Conservation (phyloP, 306 rosid genomes). For the Lathyrus aphaca region DNA sequence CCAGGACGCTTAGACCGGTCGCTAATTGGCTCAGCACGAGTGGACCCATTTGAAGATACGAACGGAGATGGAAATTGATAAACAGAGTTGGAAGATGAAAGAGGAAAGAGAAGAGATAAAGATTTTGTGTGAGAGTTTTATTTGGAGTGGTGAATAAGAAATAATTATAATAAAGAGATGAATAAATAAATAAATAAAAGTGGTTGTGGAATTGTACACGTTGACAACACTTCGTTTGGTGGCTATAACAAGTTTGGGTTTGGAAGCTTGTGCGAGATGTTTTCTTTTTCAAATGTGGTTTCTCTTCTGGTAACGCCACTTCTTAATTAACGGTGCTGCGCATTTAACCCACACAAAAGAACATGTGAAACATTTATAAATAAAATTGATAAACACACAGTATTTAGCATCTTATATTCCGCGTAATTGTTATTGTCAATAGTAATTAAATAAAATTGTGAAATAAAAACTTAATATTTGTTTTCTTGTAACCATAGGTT, state of each 20-base stretch:
- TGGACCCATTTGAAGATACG: constrained; percentile 46
- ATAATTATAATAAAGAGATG: not conserved
- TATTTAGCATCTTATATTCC: no score
- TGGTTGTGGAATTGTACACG: constrained; percentile 71
- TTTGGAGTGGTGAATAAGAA: constrained; percentile 21
- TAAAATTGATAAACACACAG: no score
- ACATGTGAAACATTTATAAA: no score
- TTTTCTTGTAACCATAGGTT: no score
- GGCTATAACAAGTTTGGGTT: constrained; percentile 38
- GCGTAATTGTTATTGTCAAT: no score
- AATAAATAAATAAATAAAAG: constrained; percentile 47
- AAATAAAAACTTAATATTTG: no score
- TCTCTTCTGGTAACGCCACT: not conserved
- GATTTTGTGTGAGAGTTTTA: not conserved
- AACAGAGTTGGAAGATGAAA: not conserved
- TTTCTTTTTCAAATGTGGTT: constrained; percentile 28
- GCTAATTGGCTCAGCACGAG: constrained; percentile 78
- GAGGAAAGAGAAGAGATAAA: not conserved
- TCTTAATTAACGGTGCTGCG: not conserved
- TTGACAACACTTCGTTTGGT: constrained; percentile 52
- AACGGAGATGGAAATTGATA: not conserved
- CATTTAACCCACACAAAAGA: not conserved
- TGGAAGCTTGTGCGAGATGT: constrained; percentile 49
- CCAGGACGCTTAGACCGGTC: constrained; percentile 81
- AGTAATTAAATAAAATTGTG: not conserved